Base-by-base conservation (phyloP, 169 alveolate species). In the Cryptosporidium ryanae region DNA sequence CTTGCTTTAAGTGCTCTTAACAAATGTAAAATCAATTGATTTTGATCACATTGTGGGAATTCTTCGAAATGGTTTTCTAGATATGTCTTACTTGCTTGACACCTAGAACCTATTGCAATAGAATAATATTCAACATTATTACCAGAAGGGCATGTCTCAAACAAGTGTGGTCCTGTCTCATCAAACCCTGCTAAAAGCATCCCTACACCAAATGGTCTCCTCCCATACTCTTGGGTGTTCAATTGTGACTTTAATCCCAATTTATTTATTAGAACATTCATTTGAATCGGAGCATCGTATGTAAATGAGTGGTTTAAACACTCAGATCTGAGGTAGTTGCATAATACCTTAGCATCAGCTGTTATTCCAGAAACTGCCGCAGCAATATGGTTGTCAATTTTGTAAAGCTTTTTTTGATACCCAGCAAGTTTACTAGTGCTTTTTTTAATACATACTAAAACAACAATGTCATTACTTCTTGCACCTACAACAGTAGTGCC, bases 151-250 rank as follows among this genome's bases (percentile, higher is more conserved):
- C 96, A 95, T 17, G 99, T 97, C 91, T 97, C 99, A 84, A 90
- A 97, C 48, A 98, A 92, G 65, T 94, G 98, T 27, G 99, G 97
- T 63, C 91, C 91, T 52, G 92, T 94, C 82, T 92, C 97, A 92
- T 95, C 98, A 90, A 91, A 92, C 17, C 98, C 98, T 31, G 97
- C 98, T 57, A 96, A 93, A 64, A 97, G 95, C 49, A 97, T 92
- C 59, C 99, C 99, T 64, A 97, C 99, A 44, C 99, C 99, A 93
- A 96, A 97, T 6, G 99, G 99, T 81, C 99, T 93, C 91, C 97
- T 97, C n/a, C 97, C 95, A 67, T 96, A 93, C 61, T 95, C 93
- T 65, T 95, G 98, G 25, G 99, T 98, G 92, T 96, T 97, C 66
- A 93, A 92, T 82, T 98, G 98, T 27, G 99, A 96, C 82, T 97